phyloP scores from a whole-genome alignment of 2,329 filamentous ascomycete species.

The Graphilbum fragrans region DNA sequence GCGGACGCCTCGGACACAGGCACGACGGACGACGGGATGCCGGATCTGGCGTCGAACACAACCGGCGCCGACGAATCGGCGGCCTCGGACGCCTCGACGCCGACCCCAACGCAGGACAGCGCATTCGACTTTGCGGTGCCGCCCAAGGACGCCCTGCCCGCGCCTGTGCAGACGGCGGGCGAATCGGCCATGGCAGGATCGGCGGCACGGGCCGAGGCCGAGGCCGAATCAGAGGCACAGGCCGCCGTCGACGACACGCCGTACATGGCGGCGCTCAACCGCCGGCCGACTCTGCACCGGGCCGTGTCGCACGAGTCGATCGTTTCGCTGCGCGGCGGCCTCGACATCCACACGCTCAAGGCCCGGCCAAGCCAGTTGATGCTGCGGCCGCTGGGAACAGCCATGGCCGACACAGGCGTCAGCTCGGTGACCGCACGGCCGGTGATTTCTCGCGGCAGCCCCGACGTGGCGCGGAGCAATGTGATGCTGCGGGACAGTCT shows the following conservation, averaged over 20 bases:
- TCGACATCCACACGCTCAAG: conserved; percentile 80
- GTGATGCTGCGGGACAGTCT: conserved; percentile 46
- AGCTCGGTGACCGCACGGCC: conserved; percentile 48
- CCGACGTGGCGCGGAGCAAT: conserved; percentile 35
- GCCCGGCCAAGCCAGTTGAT: conserved; percentile 65
- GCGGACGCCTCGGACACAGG: neutral
- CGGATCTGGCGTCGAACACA: neutral
- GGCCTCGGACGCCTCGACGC: neutral
- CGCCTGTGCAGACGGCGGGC: too few species aligned
- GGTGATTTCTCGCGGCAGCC: conserved; percentile 31
- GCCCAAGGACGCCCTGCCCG: too few species aligned
- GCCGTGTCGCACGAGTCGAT: conserved; percentile 77
- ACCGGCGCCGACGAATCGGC: neutral
- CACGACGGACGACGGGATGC: neutral
- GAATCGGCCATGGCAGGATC: neutral
- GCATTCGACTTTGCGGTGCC: too few species aligned
- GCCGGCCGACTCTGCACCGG: conserved; percentile 37
- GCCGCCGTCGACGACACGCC: neutral
- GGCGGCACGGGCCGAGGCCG: neutral
- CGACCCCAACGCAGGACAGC: neutral
- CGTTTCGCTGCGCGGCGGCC: conserved; percentile 72
- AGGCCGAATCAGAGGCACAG: neutral
- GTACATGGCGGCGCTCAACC: neutral
- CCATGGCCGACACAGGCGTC: conserved; percentile 41
- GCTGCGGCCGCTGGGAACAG: conserved; percentile 37